Evolutionary conservation across 192 early-diverging fungal genomes (phyloP), one percentile per base, ranked within the genome.

Genomic region (Linnemannia schmuckeri): DNA sequence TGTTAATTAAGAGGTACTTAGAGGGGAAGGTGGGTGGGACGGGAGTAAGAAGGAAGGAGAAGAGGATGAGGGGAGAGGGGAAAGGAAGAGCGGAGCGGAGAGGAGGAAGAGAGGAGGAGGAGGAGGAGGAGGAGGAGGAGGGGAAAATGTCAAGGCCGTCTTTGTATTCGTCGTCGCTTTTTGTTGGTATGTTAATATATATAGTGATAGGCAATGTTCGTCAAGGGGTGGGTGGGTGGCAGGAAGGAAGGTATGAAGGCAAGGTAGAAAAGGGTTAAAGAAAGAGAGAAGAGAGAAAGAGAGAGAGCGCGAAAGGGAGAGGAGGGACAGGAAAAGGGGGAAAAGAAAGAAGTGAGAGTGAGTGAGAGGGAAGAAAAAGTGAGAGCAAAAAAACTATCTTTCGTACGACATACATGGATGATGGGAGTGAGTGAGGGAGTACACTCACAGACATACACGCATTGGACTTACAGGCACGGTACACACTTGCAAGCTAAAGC

Each of bases 111-210:
- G 49, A 33, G 49, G 35, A 42, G 20, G 22, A 18, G 70, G 8
- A 72, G 52, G 74, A 17, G 24, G 41, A 69, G 52, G 49, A 22
- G 69, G 44, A 72, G 52, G 40, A 33, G 80, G 41, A 41, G 49
- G 41, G 44, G 20, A 52, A 37, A 61, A 33, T 24, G 55, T 52
- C 49, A 52, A 52, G 18, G 49, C 20, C 49, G 49, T 52, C 49
- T 52, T 52, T 52, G 49, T 52, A 18, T 17, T 52, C 49, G 49
- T 52, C 49, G 49, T 52, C 49, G 49, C 49, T 52, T 52, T 27
- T 49, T 74, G 73, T 44, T 24, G 18, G 72, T 47, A 42, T 74
- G 27, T 27, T 38, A 42, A 24, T 13, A 12, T 18, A 52, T 37
- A 52, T 52, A 52, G 18, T 37, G 49, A 54, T 15, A 33, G 42